Evolutionary conservation across 352 stramenopile species (phyloP).

Genomic region (Pythium guiyangense): DNA sequence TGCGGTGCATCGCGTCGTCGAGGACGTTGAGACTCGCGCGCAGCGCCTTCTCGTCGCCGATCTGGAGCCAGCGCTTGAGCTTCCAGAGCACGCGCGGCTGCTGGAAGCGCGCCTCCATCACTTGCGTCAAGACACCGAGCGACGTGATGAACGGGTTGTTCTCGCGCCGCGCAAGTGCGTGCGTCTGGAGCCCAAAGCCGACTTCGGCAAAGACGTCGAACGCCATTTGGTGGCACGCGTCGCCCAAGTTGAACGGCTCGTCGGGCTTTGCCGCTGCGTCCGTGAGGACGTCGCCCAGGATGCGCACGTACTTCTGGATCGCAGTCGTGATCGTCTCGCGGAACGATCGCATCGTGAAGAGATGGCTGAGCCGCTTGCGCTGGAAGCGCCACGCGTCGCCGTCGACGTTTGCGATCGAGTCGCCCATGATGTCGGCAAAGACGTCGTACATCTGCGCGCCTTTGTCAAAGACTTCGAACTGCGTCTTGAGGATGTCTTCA

Average conservation of each 20-base stretch:
- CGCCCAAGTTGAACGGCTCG: constrained; percentile 5
- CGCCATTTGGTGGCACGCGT: constrained; percentile 44
- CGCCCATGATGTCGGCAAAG: constrained; percentile 18
- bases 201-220: constrained; percentile 59
- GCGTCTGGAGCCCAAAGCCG: constrained; percentile 41
- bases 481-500: constrained; percentile 31
- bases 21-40: constrained; percentile 23
- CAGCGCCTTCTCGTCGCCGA: constrained; percentile 36
- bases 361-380: constrained; percentile 23
- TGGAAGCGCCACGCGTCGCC: constrained; percentile 29
- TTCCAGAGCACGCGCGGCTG: constrained; percentile 50
- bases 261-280: not conserved
- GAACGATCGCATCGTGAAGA: constrained; percentile 29
- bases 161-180: constrained; percentile 32
- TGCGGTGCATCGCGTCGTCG: constrained; percentile 32
- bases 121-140: constrained; percentile 27
- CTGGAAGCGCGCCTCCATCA: constrained; percentile 40
- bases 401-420: constrained; percentile 21
- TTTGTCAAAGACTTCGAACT: constrained; percentile 33
- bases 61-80: constrained; percentile 38
- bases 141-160: constrained; percentile 43
- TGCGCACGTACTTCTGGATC: constrained; percentile 32
- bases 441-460: constrained; percentile 19
- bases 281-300: constrained; percentile 21
- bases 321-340: constrained; percentile 19